Base-by-base conservation (phyloP, 768 basidiomycete genomes). In the Lactifluus volemus region DNA sequence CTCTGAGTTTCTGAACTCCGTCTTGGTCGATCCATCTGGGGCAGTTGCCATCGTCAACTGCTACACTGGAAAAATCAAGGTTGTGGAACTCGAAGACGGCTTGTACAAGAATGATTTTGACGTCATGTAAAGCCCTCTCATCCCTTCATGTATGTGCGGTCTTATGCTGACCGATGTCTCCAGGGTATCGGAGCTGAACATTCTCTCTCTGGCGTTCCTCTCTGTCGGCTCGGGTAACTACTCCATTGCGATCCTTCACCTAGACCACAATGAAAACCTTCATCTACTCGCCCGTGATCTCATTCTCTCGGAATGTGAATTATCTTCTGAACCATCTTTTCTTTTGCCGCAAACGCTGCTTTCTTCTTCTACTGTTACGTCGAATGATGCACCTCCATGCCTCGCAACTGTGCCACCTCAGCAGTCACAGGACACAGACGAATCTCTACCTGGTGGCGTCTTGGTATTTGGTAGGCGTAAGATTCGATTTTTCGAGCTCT, bases 1-100 rank as follows among this genome's bases (percentile, higher is more conserved):
- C 4, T 81, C 86, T 10, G 90, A 92, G 70, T 89, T 85, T 72
- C 84, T 83, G 68, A 86, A 82, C 41, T 81, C 86, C 64, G 73
- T 89, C 17, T 68, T 88, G 25, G 77, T 91, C n/a, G 79, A 88
- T 66, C 81, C 83, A 1, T 78, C 79, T 5, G 86, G 87, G 15
- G 73, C 75, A 19, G 56, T 86, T 12, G 86, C 81, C 3, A 73
- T 88, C 19, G 82, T 80, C 25, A 84, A 81, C 71, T 81, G 84
- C 63, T 91, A 89, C 67, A 74, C 76, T 0, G 86, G 87, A 44
- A 89, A 82, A 67, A 77, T 93, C 48, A 89, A 82, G 67, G 74
- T 88, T 19, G 71, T 92, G 19, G 69, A 69, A 12, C 70, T 92
- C 21, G 75, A 81, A 54, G 77, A 78, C 15, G 86, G 86, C 17